Evolutionary conservation across 2,329 filamentous ascomycete species (phyloP), one percentile per base, ranked within the genome.

Genomic region (Nannizziopsis arthrosporioides): DNA sequence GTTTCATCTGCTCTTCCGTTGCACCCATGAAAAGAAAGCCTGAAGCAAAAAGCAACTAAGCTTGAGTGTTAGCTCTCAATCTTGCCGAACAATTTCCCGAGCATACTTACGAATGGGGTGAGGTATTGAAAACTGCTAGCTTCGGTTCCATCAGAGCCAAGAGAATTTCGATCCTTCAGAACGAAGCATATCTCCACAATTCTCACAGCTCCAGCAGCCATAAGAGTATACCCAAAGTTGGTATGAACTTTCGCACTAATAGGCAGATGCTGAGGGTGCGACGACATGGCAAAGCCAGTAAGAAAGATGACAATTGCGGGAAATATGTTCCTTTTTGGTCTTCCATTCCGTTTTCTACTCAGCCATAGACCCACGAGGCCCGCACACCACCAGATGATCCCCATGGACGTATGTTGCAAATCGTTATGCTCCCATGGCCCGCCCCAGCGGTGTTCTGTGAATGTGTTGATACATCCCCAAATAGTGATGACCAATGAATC

Each of bases 321-420:
- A 47, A 98, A 81, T 52, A 98, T 80, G 68, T 98, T 98, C 56
- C 92, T 79, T 73, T 90, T 88, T 7, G 92, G 89, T 37, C 80
- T 75, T 44, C 92, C 90, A 54, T 90, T 81, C 49, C 86, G 80
- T 62, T 82, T 86, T 53, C 80, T 78, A 63, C 87, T 94, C 35
- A 98, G 73, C 92, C 90, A 98, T 45, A 98, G 76, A 37, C 92
- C 92, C 9, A 90, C 77, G 27, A 98, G 71, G 18, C 92, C 92
- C 6, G 92, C 90, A 58, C 81, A 85, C 90, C 90, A 98, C 92
- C 92, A 98, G 44, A 98, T 81, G 53, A 98, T 80, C n/a, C 92
- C 92, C 90, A 98, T 96, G n/a, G 85, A 86, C 0, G 92, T 98
- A 66, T 98, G 92, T 65, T 98, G 90, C 69, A 94, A 80, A 65